Evolutionary conservation across 768 basidiomycete genomes (phyloP).

Genomic region (Tulasnella sp.): DNA sequence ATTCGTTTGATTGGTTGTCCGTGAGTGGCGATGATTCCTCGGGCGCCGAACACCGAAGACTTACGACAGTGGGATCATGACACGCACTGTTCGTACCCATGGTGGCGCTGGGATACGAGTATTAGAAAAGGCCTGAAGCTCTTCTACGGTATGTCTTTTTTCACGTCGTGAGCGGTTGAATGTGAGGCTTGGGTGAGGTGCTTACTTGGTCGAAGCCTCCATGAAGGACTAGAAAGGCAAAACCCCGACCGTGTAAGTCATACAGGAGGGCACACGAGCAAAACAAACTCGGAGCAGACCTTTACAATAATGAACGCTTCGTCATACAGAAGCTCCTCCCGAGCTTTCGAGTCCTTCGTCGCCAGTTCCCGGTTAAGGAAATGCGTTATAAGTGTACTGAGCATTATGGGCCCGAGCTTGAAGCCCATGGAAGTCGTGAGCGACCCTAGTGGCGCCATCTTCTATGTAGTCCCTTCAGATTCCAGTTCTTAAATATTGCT

Average conservation of each 20-base stretch:
- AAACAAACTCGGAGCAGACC: background rate
- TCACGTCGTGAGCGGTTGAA: constrained; percentile 34
- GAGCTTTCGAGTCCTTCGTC: constrained; percentile 37
- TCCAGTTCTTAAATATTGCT: background rate
- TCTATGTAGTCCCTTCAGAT: background rate
- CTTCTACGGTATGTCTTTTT: constrained; percentile 40
- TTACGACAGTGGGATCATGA: constrained; percentile 39
- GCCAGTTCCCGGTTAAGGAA: constrained; percentile 36
- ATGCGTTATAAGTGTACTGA: constrained; percentile 39
- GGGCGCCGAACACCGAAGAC: background rate
- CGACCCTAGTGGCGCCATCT: constrained; percentile 1
- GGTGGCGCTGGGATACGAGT: constrained; percentile 40
- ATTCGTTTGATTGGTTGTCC: constrained; percentile 35
- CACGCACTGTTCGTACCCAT: constrained; percentile 40
- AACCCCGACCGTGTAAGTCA: background rate
- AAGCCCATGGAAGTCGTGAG: constrained; percentile 23
- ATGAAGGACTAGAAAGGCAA: constrained; percentile 36
- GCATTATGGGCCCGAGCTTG: constrained; percentile 29
- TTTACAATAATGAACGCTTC: constrained; percentile 33
- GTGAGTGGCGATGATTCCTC: constrained; percentile 32
- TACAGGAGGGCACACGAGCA: background rate
- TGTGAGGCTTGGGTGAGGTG: constrained; percentile 11
- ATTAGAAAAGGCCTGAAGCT: constrained; percentile 40
- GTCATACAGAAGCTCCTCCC: constrained; percentile 41
- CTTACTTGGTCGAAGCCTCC: constrained; percentile 39